Base-by-base conservation (phyloP, 192 early-diverging fungal species). In the Backusella tuberculispora region DNA sequence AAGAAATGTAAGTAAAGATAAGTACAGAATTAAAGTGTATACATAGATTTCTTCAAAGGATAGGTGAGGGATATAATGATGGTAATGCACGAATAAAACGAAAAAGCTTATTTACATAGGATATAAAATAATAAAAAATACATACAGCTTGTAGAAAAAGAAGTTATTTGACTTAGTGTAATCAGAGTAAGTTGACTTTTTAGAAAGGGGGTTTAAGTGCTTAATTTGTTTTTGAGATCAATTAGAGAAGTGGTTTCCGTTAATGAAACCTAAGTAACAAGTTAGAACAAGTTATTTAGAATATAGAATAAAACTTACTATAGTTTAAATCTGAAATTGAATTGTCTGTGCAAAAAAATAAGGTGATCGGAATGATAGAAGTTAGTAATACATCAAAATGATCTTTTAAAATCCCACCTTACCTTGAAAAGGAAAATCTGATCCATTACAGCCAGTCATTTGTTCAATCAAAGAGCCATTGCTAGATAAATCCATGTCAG, bases 241-340 rank as follows among this genome's bases (percentile, higher is more conserved):
- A 19, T 17, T 53, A 19, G 50, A 53, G 50, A 53, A 56, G 53
- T 13, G 21, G 53, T 60, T 60, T 60, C 53, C 53, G 21, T 24
- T 24, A 60, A 60, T 60, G 21, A 60, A 60, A 60, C 10, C 53
- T 60, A 60, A 60, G 4, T 13, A 60, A 60, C 9, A 24, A 24
- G 53, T 60, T 60, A 60, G 26, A 60, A 60, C 26, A 60, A 60
- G 53, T 60, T 26, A 60, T 60, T 60, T 60, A 60, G 53, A 60
- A 60, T 21, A 60, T 21, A 13, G 21, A 60, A 60, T 60, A 60
- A 5, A 60, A 60, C 53, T 60, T 60, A 60, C 53, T 26, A 60
- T 60, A 60, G 53, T 60, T 60, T 60, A 60, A 60, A 60, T 60
- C 53, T 60, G 53, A 8, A 60, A 60, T 60, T 60, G 53, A 60